A percentile compares a stretch with the other conserved stretches of the same genome.
phyloP scores from a whole-genome alignment of 2,329 filamentous ascomycete species.

The Ophiostoma triangulosporum region DNA sequence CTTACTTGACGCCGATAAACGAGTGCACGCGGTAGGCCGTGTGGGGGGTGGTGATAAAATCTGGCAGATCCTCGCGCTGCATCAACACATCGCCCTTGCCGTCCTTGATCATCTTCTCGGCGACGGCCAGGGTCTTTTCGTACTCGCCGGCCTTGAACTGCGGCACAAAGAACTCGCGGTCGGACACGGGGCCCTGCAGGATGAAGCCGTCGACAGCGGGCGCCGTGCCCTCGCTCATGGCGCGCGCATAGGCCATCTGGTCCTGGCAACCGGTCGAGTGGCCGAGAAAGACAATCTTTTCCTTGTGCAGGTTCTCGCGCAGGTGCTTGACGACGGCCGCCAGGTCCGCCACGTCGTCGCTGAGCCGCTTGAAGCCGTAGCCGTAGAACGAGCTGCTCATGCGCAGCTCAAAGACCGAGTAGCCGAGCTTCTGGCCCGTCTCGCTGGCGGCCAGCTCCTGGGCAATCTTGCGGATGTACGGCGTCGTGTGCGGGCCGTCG shows the following conservation, averaged over 20 bases:
- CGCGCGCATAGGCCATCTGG: conserved; percentile 40
- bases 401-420: conserved; percentile 43
- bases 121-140: conserved; percentile 32
- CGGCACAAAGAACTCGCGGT: conserved; percentile 50
- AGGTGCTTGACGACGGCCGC: conserved; percentile 39
- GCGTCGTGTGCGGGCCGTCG: conserved; percentile 54
- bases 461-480: conserved; percentile 39
- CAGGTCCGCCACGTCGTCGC: conserved; percentile 40
- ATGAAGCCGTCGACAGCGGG: conserved; percentile 58
- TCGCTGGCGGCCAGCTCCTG: conserved; percentile 25
- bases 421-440: conserved; percentile 24
- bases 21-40: conserved; percentile 41
- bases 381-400: conserved; percentile 40
- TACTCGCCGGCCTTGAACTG: conserved; percentile 30
- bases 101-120: conserved; percentile 39
- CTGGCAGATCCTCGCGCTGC: conserved; percentile 29
- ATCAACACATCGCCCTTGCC: conserved; percentile 44
- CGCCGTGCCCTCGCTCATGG: conserved; percentile 27
- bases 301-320: conserved; percentile 29
- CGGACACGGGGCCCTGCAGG: conserved; percentile 66
- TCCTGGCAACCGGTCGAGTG: conserved; percentile 50
- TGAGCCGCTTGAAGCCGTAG: conserved; percentile 37
- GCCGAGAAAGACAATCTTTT: conserved; percentile 41
- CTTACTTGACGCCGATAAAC: conserved; percentile 36
- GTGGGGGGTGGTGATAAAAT: conserved; percentile 29